Evolutionary conservation across 129 eudicot species (phyloP).

Genomic region (Pseudognaphalium luteoalbum): DNA sequence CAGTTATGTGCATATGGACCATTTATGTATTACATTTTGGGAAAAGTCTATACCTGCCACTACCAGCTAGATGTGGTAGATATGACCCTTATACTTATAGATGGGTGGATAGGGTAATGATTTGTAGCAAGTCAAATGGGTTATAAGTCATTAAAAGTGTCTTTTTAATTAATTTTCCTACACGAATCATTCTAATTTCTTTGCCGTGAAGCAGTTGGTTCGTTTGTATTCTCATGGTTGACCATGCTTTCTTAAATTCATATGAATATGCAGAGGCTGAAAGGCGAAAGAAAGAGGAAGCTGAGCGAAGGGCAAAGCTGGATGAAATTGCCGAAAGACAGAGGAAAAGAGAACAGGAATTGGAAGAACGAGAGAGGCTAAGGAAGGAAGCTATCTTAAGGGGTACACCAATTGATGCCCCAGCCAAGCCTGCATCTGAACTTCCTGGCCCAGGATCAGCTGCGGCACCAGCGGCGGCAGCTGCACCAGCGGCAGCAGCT

Average conservation of each 20-base stretch:
- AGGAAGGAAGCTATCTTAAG: slow-evolving; percentile 50
- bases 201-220: too few relatives aligned
- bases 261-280: slow-evolving; percentile 67
- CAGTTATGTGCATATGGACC: too few relatives aligned
- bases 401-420: slow-evolving; percentile 39
- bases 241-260: background rate
- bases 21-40: too few relatives aligned
- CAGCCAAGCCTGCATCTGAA: slow-evolving; percentile 41
- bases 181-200: too few relatives aligned
- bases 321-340: slow-evolving; percentile 82
- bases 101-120: too few relatives aligned
- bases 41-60: too few relatives aligned
- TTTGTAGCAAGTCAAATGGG: too few relatives aligned
- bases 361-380: slow-evolving; percentile 69
- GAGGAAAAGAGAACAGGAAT: slow-evolving; percentile 61
- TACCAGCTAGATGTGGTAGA: too few relatives aligned
- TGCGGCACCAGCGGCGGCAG: slow-evolving; percentile 23
- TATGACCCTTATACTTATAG: too few relatives aligned
- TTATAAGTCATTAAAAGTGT: too few relatives aligned
- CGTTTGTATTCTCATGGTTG: background rate
- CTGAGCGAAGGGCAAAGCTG: slow-evolving; percentile 62
- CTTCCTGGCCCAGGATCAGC: slow-evolving; percentile 14
- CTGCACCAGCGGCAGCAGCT: slow-evolving; percentile 35
- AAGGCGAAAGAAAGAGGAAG: slow-evolving; percentile 67
- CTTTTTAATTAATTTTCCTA: too few relatives aligned